Base-by-base conservation (phyloP, 2,329 filamentous ascomycete species). In the Beauveria varroae region DNA sequence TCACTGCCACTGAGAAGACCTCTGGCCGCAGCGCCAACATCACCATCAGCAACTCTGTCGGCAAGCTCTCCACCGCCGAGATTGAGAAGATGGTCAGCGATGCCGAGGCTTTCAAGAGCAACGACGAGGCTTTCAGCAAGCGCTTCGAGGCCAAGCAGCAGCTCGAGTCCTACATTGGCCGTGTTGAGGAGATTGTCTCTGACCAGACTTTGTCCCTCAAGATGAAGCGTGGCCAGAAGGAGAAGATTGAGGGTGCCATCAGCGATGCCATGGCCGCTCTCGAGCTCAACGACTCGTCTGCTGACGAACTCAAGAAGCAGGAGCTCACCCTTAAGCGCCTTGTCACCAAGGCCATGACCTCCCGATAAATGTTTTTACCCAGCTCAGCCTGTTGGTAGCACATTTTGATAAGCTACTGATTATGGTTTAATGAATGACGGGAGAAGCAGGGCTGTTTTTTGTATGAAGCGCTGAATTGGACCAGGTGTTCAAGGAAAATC, bases 261-360 rank as follows among this genome's bases (percentile, higher is more conserved):
- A 93, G 89, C 78, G 95, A 99, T 72, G 95, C 95, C 71, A 98
- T 99, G 95, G 90, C 86, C 67, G 89, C 96, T 80, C 90, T 99
- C 67, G 95, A 99, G 87, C 82, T 99, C 73, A 90, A 93, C 79
- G 96, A 99, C 70, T 90, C 91, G 62, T 80, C 81, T 65, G 90
- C 92, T 64, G 96, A 99, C 71, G 95, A 99, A 75, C 84, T 99
- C 70, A 98, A 96, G 91, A 98, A 98, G 91, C 96, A 97, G 88
- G 95, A 99, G 85, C 84, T 99, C 68, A 92, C 92, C 64, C 86
- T 99, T 67, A 99, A 98, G 91, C 86, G 95, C 74, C 86, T 96
- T 70, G 93, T 99, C 72, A 99, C 95, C 80, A 99, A 98, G 89
- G 93, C 90, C 72, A 96, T 96, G 91, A 87, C 91, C 67, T 93